phyloP scores from a whole-genome alignment of 2,329 filamentous ascomycete species.

The Fusarium anguioides region DNA sequence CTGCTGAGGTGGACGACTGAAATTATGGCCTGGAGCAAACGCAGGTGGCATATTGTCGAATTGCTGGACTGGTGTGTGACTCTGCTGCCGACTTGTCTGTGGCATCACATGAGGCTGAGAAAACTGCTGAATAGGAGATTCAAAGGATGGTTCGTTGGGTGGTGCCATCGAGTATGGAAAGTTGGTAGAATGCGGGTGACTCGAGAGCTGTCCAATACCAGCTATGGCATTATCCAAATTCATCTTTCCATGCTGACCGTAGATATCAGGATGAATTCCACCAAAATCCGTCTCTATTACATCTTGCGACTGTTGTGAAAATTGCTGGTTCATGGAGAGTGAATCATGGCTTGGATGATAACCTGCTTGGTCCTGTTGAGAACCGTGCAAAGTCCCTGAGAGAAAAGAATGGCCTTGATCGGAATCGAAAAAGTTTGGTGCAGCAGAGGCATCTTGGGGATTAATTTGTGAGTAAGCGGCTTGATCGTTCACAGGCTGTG shows the following conservation, averaged over 20 bases:
- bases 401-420: slow-evolving; percentile 51
- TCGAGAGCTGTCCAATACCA: slow-evolving; percentile 48
- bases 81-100: slow-evolving; percentile 48
- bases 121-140: slow-evolving; percentile 49
- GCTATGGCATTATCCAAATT: slow-evolving; percentile 45
- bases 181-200: slow-evolving; percentile 48
- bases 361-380: slow-evolving; percentile 43
- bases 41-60: slow-evolving; percentile 44
- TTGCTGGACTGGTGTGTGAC: slow-evolving; percentile 51
- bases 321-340: slow-evolving; percentile 51
- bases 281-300: slow-evolving; percentile 53
- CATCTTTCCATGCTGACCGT: slow-evolving; percentile 45
- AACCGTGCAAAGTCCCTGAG: slow-evolving; percentile 44
- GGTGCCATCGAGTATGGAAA: slow-evolving; percentile 52
- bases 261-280: slow-evolving; percentile 53
- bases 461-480: slow-evolving; percentile 49
- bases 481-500: slow-evolving; percentile 51
- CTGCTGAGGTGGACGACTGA: slow-evolving; percentile 44
- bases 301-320: slow-evolving; percentile 49
- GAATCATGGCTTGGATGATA: slow-evolving; percentile 50
- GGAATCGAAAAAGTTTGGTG: slow-evolving; percentile 52
- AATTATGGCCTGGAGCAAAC: slow-evolving; percentile 44
- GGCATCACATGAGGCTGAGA: slow-evolving; percentile 50
- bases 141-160: slow-evolving; percentile 49
- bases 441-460: slow-evolving; percentile 46